Evolutionary conservation across 148 eudicot genomes (phyloP).

Genomic region (Vaccinium corymbosum): DNA sequence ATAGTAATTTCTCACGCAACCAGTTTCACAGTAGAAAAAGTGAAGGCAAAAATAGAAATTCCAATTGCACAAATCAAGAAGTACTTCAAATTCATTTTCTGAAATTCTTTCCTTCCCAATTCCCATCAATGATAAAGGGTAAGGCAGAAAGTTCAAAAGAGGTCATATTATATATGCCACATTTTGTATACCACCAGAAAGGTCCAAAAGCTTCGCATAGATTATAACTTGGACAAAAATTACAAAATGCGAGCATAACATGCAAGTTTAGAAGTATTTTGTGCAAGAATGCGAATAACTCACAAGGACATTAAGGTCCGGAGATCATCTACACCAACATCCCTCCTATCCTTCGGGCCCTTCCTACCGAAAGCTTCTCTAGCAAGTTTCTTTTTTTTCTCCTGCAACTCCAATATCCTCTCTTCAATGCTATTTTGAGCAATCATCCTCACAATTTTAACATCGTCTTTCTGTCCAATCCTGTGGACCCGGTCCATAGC

Average conservation of each 20-base stretch:
- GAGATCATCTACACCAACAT: conserved; percentile 67
- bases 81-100: not conserved
- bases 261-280: not conserved
- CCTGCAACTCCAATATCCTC: conserved; percentile 76
- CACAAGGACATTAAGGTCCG: conserved; percentile 66
- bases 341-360: conserved; percentile 58
- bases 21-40: not conserved
- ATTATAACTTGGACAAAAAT: not conserved
- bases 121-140: not conserved
- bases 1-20: not conserved
- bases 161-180: not conserved
- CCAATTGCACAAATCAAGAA: not conserved
- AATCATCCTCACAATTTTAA: conserved; percentile 78
- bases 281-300: conserved; percentile 13
- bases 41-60: not conserved
- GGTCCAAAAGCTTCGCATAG: not conserved
- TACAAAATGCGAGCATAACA: not conserved
- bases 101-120: not conserved
- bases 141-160: not conserved
- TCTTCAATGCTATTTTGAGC: conserved; percentile 84
- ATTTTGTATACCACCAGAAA: not conserved
- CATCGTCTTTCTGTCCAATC: conserved; percentile 82
- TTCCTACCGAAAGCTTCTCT: conserved; percentile 62
- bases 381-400: conserved; percentile 71
- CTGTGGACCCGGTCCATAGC: conserved; percentile 97